Conservation (phyloP, 164 flowering plant species). For the Taxillus chinensis region DNA sequence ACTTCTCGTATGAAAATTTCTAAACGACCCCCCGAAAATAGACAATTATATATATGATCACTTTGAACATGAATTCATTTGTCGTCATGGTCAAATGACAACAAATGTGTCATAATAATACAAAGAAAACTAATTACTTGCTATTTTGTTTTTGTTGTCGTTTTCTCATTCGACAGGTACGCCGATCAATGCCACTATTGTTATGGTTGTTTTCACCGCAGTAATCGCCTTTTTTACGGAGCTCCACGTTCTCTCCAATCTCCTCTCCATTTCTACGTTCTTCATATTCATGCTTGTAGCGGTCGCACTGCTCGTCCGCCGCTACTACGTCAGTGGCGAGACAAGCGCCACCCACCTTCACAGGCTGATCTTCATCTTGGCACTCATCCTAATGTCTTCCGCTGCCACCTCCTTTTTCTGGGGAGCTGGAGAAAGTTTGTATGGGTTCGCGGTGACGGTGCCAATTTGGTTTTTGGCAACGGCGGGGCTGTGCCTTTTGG, state of each 20-base stretch:
- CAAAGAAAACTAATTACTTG: too few species aligned
- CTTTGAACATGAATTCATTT: too few species aligned
- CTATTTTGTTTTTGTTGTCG: too few species aligned
- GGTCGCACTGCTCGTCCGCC: constrained; percentile 45
- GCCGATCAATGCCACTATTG: constrained; percentile 52
- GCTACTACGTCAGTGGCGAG: constrained; percentile 46
- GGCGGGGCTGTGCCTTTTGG: constrained; percentile 16
- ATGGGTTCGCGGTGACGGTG: constrained; percentile 24
- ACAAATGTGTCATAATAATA: too few species aligned
- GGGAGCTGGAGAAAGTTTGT: constrained; percentile 27
- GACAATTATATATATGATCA: too few species aligned
- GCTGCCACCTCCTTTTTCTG: constrained; percentile 33
- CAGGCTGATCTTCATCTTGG: constrained; percentile 29
- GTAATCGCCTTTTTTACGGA: constrained; percentile 52
- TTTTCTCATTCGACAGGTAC: constrained; percentile 44
- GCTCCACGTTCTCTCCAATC: constrained; percentile 39
- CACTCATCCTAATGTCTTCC: constrained; percentile 37
- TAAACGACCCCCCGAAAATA: too few species aligned
- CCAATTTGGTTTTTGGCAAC: constrained; percentile 46
- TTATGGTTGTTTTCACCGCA: constrained; percentile 41
- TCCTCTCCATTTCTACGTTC: constrained; percentile 61
- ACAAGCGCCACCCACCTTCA: constrained; percentile 23
- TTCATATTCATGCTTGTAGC: constrained; percentile 66
- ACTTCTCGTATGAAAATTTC: too few species aligned
- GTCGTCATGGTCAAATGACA: too few species aligned